Base-by-base conservation (phyloP, 441 rosid genomes). In the Breynia disticha region DNA sequence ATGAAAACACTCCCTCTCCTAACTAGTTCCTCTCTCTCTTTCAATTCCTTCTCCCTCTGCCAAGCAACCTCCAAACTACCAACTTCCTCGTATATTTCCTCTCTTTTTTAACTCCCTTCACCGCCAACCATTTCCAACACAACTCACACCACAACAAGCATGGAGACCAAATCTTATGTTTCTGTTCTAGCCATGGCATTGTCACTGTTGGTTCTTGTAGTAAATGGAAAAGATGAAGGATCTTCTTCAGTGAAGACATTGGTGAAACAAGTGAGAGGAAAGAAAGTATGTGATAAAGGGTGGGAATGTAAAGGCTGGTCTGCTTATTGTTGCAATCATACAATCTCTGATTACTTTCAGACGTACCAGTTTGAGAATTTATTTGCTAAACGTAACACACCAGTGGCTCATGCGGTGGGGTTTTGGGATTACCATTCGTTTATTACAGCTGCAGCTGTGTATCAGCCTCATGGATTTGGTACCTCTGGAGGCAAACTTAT, bases 341-440 rank as follows among this genome's bases (percentile, higher is more conserved):
- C 93, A 11, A 77, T 90, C 37, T 84, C 96, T 16, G 95, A 87
- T 62, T 75, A 59, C 59, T 90, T 83, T 64, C 82, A 90, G 48
- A 74, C 97, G 0, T 90, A 87, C 60, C 96, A 83, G 32, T 90
- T 90, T 32, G 97, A 90, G 83, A 76, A 79, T 64, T 72, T 87
- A 49, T 84, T 87, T 47, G 48, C 86, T 1, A 90, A 90, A 65
- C 70, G 96, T 7, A 90, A 87, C 68, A 63, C 87, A 0, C 96
- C 90, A 0, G 89, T 90, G 67, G 87, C 96, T 58, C 96, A 87
- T 37, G 97, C 97, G 7, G 76, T 28, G 3, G 97, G 96, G n/a
- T 90, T 84, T 60, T 90, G 91, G 96, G 97, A 87, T 61, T 87
- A 78, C 62, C 91, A 67, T 56, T 87, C 96, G 14, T 90, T 87